These are phyloP conservation scores for Zygnema circumcarinatum DNA, from an alignment of 139 green algal species.

Conservation along the genomic window DNA sequence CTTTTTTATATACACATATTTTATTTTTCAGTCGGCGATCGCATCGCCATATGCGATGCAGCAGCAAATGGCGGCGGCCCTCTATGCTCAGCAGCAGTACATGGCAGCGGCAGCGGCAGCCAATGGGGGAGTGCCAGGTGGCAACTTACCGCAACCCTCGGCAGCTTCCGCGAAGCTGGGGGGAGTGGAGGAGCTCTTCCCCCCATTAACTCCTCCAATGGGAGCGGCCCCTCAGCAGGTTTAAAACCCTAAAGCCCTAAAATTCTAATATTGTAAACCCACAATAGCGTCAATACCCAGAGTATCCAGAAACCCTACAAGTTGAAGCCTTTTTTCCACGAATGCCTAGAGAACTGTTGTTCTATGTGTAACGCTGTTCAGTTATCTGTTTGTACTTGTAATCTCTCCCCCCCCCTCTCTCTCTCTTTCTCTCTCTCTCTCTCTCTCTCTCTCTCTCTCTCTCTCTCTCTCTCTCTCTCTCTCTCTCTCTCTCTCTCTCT, in stretches of 20 bases:
- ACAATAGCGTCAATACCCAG: background rate
- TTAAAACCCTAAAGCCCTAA: background rate
- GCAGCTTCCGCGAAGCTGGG: background rate
- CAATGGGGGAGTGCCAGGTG: background rate
- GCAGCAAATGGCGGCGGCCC: conserved; percentile 40
- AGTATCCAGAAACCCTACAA: background rate
- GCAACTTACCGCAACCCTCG: no score
- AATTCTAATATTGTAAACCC: background rate
- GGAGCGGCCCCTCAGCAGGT: background rate
- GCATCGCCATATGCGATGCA: conserved; percentile 13
- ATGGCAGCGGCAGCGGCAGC: background rate
- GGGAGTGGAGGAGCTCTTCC: background rate
- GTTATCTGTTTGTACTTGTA: background rate
- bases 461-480: no score
- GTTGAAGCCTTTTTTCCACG: no score
- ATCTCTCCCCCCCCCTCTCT: no score
- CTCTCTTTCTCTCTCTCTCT: no score
- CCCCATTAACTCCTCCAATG: background rate
- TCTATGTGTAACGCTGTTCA: no score
- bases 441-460: no score
- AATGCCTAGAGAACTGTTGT: no score
- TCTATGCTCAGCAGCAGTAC: conserved; percentile 27
- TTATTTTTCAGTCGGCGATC: background rate
- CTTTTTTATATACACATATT: no score
- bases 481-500: no score